Base-by-base conservation (phyloP, 305 asterid species). In the Solanum aculeatissimum region DNA sequence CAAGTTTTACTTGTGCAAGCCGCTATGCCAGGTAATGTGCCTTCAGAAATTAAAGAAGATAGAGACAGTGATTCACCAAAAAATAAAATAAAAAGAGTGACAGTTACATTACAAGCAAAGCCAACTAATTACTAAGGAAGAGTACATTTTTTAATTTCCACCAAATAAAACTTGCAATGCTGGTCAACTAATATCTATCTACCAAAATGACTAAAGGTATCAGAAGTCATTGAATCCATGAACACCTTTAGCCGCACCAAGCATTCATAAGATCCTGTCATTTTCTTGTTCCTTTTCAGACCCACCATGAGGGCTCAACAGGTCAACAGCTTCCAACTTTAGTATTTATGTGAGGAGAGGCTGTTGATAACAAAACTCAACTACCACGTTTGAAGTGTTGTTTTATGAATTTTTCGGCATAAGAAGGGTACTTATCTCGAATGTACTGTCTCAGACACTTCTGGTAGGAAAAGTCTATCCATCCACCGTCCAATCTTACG, bases 381-480 rank as follows among this genome's bases (percentile, higher is more conserved):
- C 95, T 92, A 57, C 96, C 92, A 4, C 98, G 98, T 86, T 93
- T 96, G 81, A 93, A 88, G 90, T 96, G 94, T 85, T 90, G 91
- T 81, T 66, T 92, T 57, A 93, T 92, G 88, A 94, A 95, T 85
- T 89, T 93, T 86, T 93, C 95, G 1, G 95, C 98, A 13, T 92
- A 71, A 79, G 93, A 91, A 81, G 97, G 97, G 89, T 97, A 97
- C 89, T 91, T 93, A 21, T 85, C 88, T 85, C 95, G 93, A 83
- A 96, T 87, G 87, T 94, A 95, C 54, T 95, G 89, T 55, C 95
- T 87, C 25, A 97, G 89, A 85, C 98, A 97, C 90, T 95, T 97
- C 91, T 97, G 98, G 92, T 97, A 97, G 68, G 98, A 97, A 91
- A 97, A 95, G 88, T 95, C 99, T 71, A 97, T 93, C 98, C 97